Evolutionary conservation across 1,284 basidiomycete genomes (phyloP), one percentile per base, ranked within the genome.

Genomic region (Puccinia polysora): DNA sequence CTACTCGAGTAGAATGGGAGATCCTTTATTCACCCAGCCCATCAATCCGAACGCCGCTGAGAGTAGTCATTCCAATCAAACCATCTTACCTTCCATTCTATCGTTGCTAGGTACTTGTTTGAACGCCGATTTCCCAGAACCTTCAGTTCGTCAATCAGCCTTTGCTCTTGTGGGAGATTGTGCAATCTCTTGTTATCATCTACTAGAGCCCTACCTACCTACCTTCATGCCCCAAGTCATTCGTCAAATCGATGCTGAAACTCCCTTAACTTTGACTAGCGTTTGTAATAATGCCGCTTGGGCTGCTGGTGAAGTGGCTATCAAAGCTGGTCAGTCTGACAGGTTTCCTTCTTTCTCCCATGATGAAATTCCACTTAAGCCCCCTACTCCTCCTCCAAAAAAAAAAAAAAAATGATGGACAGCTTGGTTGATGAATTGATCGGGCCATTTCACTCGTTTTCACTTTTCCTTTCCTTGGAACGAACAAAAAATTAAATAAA

Each of bases 281-380:
- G 96, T 96, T 12, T 96, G 92, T 81, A 99, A 99, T 82, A 99
- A 99, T 79, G 96, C 96, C n/a, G 94, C 95, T 0, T 99, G 96
- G 96, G 93, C 92, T 20, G 92, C 95, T 14, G 96, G 96, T 58
- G 96, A 99, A 81, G 91, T 98, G 56, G 91, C 96, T 8, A 76
- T 79, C 2, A 77, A 78, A 69, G 75, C 76, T 12, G 74, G 73
- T 65, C 34, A 43, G 50, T 12, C 1, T n/a, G n/a, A n/a, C n/a
- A n/a, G n/a, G n/a, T 53, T 28, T 23, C 20, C n/a, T 23, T 45
- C 36, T 81, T 94, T 75, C 88, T 91, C 65, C 92, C n/a, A n/a
- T n/a, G n/a, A 89, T 78, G 88, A 89, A 52, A 83, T 85, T 77
- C 85, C 89, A 30, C 88, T 78, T 74, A 84, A 79, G 30, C 36